Conservation (phyloP, 2,329 filamentous ascomycete genomes). For the Xylariaceae sp. region DNA sequence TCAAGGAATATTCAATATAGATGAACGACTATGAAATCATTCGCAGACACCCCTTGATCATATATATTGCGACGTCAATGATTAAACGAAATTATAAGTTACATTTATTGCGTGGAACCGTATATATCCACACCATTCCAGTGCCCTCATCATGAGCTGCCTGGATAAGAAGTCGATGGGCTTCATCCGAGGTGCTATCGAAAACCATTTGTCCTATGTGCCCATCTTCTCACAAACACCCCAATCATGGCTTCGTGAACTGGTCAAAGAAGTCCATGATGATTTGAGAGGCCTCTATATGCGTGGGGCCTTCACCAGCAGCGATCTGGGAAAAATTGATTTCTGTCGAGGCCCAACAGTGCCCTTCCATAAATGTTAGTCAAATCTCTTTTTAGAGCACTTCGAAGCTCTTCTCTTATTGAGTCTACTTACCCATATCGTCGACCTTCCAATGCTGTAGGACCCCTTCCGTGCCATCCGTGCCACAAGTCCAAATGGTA, state of each 20-base stretch:
- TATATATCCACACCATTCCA: no score
- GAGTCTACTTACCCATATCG: conserved; percentile 32
- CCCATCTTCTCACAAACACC: no score
- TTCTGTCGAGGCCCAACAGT: conserved; percentile 42
- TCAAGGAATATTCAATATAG: no score
- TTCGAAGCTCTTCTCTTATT: background rate
- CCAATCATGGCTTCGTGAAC: conserved; percentile 23
- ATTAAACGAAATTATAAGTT: no score
- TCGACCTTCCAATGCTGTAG: conserved; percentile 43
- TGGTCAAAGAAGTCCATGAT: conserved; percentile 41
- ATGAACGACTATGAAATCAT: no score
- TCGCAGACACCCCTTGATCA: no score
- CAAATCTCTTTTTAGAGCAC: background rate
- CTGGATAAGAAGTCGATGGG: no score
- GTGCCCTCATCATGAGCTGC: no score
- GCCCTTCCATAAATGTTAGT: conserved; percentile 21
- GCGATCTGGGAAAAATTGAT: conserved; percentile 40
- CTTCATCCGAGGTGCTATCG: no score
- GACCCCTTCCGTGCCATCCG: conserved; percentile 24
- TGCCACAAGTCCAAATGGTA: conserved; percentile 35
- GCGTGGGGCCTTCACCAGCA: conserved; percentile 34
- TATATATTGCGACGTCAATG: no score
- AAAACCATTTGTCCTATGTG: no score
- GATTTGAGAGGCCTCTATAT: conserved; percentile 39
- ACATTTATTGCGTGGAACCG: no score